These are phyloP conservation scores for Plasmodium cynomolgi DNA, from an alignment of 169 alveolate species.

Conservation along the genomic window DNA sequence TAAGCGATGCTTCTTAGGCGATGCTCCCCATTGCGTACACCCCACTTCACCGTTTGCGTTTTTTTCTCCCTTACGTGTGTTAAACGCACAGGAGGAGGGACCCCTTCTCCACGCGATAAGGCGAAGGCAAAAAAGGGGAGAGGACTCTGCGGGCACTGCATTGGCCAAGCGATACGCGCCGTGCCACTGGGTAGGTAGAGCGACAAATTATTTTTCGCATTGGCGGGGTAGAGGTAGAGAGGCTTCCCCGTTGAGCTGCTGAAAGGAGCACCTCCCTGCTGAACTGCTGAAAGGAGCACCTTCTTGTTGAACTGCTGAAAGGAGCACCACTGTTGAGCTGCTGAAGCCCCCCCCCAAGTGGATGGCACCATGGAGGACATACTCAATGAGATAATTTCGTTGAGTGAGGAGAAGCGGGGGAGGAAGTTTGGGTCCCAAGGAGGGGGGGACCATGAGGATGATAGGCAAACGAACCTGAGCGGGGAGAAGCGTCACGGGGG, in stretches of 20 bases:
- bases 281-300: no score
- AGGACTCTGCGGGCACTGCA: not conserved
- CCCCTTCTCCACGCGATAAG: not conserved
- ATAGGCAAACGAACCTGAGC: not conserved
- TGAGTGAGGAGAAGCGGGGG: constrained; percentile 35
- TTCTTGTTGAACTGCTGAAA: no score
- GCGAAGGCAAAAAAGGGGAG: not conserved
- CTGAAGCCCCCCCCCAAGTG: not conserved
- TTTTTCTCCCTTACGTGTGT: not conserved
- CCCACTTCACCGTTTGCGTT: not conserved
- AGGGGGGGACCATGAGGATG: not conserved
- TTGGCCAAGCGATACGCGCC: not conserved
- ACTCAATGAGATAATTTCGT: constrained; percentile 35
- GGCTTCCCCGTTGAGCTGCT: not conserved
- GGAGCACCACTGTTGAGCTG: no score
- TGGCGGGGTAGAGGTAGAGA: not conserved
- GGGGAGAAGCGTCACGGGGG: not conserved
- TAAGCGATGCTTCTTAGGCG: no score
- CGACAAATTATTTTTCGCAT: not conserved
- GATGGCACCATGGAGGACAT: constrained; percentile 40
- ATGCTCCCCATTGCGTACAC: not conserved
- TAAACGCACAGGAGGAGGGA: not conserved
- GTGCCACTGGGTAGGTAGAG: not conserved
- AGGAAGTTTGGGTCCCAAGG: not conserved
- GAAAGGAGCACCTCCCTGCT: no score